Percentiles rank a stretch among this genome's conserved stretches.
These are phyloP conservation scores for Vigna radiata DNA, from an alignment of 306 rosid genomes.

Conservation along the genomic window DNA sequence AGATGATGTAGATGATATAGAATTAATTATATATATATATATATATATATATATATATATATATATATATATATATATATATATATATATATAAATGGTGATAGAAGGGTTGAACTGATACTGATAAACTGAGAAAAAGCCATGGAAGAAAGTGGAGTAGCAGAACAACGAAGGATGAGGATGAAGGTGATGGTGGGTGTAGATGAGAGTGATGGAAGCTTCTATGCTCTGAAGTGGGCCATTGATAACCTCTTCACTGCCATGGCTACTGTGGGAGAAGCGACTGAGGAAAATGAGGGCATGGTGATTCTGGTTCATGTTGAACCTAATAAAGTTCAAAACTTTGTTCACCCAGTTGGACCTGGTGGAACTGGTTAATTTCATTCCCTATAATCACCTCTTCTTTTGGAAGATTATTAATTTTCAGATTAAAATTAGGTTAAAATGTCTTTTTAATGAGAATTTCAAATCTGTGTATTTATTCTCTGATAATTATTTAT, in stretches of 20 bases:
- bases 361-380: constrained; percentile 53
- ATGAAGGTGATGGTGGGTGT: constrained; percentile 75
- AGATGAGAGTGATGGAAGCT: constrained; percentile 73
- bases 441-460: too few species aligned
- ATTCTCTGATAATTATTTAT: too few species aligned
- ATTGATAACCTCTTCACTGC: constrained; percentile 49
- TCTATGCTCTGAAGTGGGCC: constrained; percentile 69
- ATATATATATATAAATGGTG: too few species aligned
- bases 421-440: too few species aligned
- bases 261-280: constrained; percentile 15
- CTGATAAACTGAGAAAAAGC: neutral
- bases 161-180: constrained; percentile 35
- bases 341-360: constrained; percentile 49
- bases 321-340: constrained; percentile 50
- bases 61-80: too few species aligned
- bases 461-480: too few species aligned
- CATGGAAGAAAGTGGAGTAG: constrained; percentile 30
- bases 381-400: neutral
- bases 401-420: neutral
- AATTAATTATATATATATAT: too few species aligned
- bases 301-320: constrained; percentile 58
- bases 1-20: too few species aligned
- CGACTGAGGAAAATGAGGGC: constrained; percentile 35
- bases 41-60: too few species aligned
- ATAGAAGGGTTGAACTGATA: neutral